A percentile compares a stretch with the other conserved stretches of the same genome.
phyloP scores from a whole-genome alignment of 495 filamentous ascomycete species.

The Lophium mytilinum region DNA sequence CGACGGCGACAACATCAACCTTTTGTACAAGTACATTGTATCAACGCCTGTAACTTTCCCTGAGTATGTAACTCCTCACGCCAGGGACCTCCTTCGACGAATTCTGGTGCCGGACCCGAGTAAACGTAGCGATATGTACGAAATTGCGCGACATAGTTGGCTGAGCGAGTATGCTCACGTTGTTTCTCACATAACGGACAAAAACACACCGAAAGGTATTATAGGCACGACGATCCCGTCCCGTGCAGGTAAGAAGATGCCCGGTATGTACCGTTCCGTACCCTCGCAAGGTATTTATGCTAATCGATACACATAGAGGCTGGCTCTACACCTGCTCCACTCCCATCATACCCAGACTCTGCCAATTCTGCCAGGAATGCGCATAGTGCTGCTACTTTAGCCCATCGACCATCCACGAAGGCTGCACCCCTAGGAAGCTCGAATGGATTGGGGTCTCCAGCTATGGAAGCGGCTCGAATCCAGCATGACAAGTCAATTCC shows the following conservation, averaged over 20 bases:
- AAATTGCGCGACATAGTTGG: constrained; percentile 97
- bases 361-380: constrained; percentile 55
- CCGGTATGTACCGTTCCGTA: constrained; percentile 30
- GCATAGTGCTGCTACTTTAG: constrained; percentile 56
- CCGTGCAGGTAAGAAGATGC: constrained; percentile 40
- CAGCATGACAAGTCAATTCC: constrained; percentile 45
- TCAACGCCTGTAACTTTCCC: constrained; percentile 95
- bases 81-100: constrained; percentile 79
- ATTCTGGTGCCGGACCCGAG: constrained; percentile 95
- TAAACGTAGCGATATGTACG: constrained; percentile 90
- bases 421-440: constrained; percentile 2
- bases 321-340: constrained; percentile 51
- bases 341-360: constrained; percentile 48
- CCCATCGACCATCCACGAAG: constrained; percentile 38
- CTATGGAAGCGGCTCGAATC: constrained; percentile 50
- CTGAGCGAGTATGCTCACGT: constrained; percentile 91
- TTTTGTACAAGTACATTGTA: constrained; percentile 98
- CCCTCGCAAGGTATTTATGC: constrained; percentile 49
- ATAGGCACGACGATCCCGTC: constrained; percentile 64
- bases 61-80: constrained; percentile 97
- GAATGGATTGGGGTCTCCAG: constrained; percentile 27
- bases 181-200: constrained; percentile 92
- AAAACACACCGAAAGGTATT: constrained; percentile 79
- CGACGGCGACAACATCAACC: constrained; percentile 97
- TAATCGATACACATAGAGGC: constrained; percentile 74